phyloP scores from a whole-genome alignment of 768 basidiomycete species.

The Lentinula detonsa region DNA sequence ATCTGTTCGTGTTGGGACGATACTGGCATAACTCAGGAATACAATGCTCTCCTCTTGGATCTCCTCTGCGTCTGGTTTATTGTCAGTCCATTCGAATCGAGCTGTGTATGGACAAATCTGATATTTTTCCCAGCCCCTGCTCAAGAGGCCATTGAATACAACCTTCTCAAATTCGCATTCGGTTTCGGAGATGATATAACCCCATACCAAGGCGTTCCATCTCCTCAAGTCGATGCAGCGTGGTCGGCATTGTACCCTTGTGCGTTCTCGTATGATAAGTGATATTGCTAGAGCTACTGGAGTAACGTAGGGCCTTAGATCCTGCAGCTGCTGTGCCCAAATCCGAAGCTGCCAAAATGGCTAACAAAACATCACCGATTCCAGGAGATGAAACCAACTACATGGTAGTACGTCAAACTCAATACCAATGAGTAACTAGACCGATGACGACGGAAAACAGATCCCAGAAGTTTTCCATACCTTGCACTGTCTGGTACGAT shows the following conservation, averaged over 20 bases:
- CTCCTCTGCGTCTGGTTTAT: too few relatives aligned
- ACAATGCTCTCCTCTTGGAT: too few relatives aligned
- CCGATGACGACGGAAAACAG: background rate
- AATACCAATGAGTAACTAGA: background rate
- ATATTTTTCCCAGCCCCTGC: background rate
- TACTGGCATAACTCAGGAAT: too few relatives aligned
- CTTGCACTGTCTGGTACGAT: background rate
- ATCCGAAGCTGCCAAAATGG: background rate
- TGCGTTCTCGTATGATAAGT: background rate
- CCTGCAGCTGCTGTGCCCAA: background rate
- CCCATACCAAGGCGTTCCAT: background rate
- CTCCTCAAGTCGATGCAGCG: background rate
- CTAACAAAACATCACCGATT: background rate
- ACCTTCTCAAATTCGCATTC: background rate
- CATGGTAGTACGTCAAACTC: background rate
- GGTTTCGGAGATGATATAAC: background rate
- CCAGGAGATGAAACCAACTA: constrained; percentile 5
- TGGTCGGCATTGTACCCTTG: background rate
- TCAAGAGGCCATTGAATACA: background rate
- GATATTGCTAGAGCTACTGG: too few relatives aligned
- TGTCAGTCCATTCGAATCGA: background rate
- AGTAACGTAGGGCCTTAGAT: too few relatives aligned
- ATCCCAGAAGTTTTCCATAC: background rate
- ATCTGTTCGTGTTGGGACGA: too few relatives aligned
- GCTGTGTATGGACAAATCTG: too few relatives aligned